Base-by-base conservation (phyloP, 2,329 filamentous ascomycete species). In the Monilinia fructigena region DNA sequence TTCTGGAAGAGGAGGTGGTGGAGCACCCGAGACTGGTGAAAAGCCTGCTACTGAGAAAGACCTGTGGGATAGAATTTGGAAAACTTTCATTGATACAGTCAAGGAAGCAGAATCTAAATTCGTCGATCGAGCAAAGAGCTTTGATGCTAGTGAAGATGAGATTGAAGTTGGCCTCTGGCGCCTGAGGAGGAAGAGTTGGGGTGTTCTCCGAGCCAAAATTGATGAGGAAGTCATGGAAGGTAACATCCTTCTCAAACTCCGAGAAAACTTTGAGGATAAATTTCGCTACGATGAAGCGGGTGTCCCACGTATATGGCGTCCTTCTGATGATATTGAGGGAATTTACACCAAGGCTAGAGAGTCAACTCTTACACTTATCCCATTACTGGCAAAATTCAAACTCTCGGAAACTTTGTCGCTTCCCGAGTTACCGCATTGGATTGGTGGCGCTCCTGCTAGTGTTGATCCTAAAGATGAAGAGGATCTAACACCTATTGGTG, bases 181-280 rank as follows among this genome's bases (percentile, higher is more conserved):
- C 66, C 80, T 99, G 70, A 88, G 94, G 67, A 88, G 94, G 70
- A 98, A 98, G 83, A 95, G 92, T 69, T 99, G 95, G 95, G 89
- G 89, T 52, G 93, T 94, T 18, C 82, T 99, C 68, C 86, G 92
- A 55, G 89, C 92, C 68, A 95, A 92, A 81, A 90, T 99, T 69
- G 94, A 98, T 47, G 95, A 99, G 76, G 95, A 99, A 79, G 92
- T 97, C 76, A 96, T 96, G 88, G 95, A 98, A 80, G 94, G 94
- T 74, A 99, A 98, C 76, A 88, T 99, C 64, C 82, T 98, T 45
- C 83, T 98, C 72, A 99, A 99, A 82, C 86, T 99, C 62, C 88
- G 95, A 47, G 95, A 99, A 78, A 98, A 97, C 80, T 99, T 99
- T 72, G 95, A 99, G 79, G 95, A 99, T 81, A 97, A 97, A 79